Evolutionary conservation across 2,329 filamentous ascomycete species (phyloP), one percentile per base, ranked within the genome.

Genomic region (Stagonosporopsis rhizophila): DNA sequence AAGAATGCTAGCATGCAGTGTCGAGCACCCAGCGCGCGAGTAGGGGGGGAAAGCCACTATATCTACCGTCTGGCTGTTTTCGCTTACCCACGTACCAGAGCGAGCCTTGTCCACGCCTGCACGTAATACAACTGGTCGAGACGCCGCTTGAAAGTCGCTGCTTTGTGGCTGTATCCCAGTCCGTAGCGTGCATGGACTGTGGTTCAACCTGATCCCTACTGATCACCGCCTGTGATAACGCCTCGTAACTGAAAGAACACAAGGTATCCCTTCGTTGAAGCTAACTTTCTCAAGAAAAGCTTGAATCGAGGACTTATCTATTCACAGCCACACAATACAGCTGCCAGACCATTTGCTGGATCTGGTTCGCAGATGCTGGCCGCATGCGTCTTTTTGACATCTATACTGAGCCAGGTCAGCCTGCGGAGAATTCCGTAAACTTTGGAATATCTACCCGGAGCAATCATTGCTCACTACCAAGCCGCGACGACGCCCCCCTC

Each of bases 71-170:
- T 27, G 48, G 41, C 44, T 40, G 47, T 28, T 35, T 30, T 58
- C 54, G 54, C 54, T 52, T 58, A 58, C 48, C 54, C 44, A 58
- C 48, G 49, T 47, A 47, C 25, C 17, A 52, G 20, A 34, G 17
- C 38, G n/a, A 32, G 42, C 48, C 48, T 52, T 34, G 35, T 44
- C 34, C 37, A 30, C 37, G 38, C 34, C 54, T 58, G 42, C 54
- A 51, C 47, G 37, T 48, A 52, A 52, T 52, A 15, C 38, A 42
- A 44, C 35, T 56, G 47, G 53, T 23, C 38, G 42, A 38, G 25
- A 39, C 25, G 47, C 42, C 44, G 19, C 25, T 25, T 52, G 19
- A 15, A n/a, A n/a, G 30, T 47, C 53, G 41, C 47, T 47, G 47
- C 39, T 40, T 39, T 25, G 52, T 35, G 45, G 44, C 27, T 44